Evolutionary conservation across 208 protist species (phyloP).

Genomic region (Wallacemonas sp.): DNA sequence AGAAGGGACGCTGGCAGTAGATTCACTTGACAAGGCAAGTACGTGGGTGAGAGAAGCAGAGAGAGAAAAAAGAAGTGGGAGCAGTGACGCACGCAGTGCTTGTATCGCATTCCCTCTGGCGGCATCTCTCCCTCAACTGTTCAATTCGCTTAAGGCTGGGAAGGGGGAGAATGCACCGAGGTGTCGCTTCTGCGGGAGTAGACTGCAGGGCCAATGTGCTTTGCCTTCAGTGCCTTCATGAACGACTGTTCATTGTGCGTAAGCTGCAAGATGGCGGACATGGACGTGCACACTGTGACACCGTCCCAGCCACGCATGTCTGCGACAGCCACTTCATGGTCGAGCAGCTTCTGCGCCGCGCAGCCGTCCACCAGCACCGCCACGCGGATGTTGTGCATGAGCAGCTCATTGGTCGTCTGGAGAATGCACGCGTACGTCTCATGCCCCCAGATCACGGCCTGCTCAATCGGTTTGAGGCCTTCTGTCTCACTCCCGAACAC

Average conservation of each 20-base stretch:
- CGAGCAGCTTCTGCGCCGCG: conserved; percentile 18
- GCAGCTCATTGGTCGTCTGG: conserved; percentile 36
- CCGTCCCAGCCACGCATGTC: conserved; percentile 44
- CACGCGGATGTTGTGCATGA: conserved; percentile 31
- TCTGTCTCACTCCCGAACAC: neutral
- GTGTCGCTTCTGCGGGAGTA: neutral
- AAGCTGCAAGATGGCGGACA: conserved; percentile 31
- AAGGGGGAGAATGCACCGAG: no score
- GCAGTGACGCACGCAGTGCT: neutral
- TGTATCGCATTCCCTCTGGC: no score
- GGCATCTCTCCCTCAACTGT: no score
- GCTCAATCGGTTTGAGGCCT: conserved; percentile 20
- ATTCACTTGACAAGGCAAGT: neutral
- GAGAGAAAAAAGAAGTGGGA: neutral
- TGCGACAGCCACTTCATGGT: conserved; percentile 31
- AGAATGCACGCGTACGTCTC: conserved; percentile 50
- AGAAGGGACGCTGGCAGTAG: no score
- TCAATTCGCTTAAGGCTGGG: conserved; percentile 19
- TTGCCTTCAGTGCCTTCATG: conserved; percentile 20
- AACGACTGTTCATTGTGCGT: conserved; percentile 19
- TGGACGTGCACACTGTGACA: conserved; percentile 25
- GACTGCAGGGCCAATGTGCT: neutral
- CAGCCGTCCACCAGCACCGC: conserved; percentile 53
- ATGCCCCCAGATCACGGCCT: conserved; percentile 38
- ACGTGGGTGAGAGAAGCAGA: neutral